Conservation (phyloP, 2,329 filamentous ascomycete species). For the Mycosphaerella sp. region DNA sequence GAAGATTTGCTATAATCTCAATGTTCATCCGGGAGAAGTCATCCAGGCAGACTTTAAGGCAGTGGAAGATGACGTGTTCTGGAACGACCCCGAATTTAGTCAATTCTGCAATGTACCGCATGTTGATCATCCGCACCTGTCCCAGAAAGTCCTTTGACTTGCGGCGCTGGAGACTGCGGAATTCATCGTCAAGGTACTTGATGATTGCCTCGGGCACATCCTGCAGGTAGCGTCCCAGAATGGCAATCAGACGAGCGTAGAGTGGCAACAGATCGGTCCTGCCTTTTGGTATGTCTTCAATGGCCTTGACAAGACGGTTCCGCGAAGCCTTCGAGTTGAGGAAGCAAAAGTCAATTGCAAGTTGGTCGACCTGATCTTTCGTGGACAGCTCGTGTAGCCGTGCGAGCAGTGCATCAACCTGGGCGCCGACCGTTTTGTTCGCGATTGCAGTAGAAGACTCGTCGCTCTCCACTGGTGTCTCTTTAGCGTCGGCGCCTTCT, state of each 20-base stretch:
- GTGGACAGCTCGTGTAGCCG: conserved; percentile 85
- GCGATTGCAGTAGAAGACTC: conserved; percentile 90
- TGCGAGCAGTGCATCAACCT: conserved; percentile 84
- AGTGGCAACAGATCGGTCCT: conserved; percentile 83
- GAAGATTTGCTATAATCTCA: conserved; percentile 90
- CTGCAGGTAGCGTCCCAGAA: conserved; percentile 85
- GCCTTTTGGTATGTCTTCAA: conserved; percentile 92
- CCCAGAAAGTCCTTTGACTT: conserved; percentile 98
- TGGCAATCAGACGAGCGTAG: conserved; percentile 90
- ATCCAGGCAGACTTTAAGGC: conserved; percentile 92
- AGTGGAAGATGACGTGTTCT: conserved; percentile 98
- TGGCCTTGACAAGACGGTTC: conserved; percentile 84
- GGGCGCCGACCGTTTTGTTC: conserved; percentile 95
- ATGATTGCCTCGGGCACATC: conserved; percentile 91
- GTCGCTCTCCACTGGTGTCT: conserved; percentile 56
- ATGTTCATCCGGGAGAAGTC: conserved; percentile 99
- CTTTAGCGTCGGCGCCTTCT: conserved; percentile 41
- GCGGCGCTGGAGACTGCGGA: conserved; percentile 88
- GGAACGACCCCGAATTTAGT: conserved; percentile 98
- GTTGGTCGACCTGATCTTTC: conserved; percentile 87
- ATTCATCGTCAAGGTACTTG: conserved; percentile 90
- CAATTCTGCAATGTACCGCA: conserved; percentile 93
- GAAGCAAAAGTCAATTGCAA: conserved; percentile 95
- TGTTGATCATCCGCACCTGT: conserved; percentile 86
- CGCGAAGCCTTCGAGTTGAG: conserved; percentile 97